phyloP scores from a whole-genome alignment of 1,284 basidiomycete genomes.

The Apiotrichum gamsii region DNA sequence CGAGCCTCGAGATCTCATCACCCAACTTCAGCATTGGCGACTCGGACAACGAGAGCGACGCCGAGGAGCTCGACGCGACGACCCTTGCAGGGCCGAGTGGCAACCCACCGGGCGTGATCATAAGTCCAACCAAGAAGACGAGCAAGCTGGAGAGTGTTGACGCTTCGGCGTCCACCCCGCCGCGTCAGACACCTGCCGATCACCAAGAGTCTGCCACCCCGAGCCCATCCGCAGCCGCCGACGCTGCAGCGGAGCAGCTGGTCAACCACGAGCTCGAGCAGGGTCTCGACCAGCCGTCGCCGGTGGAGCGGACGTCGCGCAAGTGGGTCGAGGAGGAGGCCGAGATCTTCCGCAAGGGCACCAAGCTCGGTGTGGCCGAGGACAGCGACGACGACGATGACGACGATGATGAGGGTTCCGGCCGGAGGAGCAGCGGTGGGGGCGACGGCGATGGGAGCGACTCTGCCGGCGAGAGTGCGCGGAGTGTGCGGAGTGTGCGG shows the following conservation, averaged over 20 bases:
- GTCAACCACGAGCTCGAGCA: constrained; percentile 13
- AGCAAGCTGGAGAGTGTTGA: no score
- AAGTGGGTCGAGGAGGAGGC: constrained; percentile 77
- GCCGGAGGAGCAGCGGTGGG: no score
- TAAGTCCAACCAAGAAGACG: no score
- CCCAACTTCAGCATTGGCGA: constrained; percentile 58
- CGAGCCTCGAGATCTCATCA: constrained; percentile 55
- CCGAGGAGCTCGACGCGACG: constrained; percentile 47
- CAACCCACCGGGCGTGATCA: no score
- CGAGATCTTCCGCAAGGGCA: constrained; percentile 86
- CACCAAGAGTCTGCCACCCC: no score
- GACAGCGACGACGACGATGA: constrained; percentile 60
- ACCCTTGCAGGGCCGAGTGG: no score
- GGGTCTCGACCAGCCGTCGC: constrained; percentile 11
- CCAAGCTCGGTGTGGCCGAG: constrained; percentile 63
- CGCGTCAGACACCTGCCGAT: no score
- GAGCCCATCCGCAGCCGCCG: not conserved
- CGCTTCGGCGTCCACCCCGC: no score
- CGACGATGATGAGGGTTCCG: constrained; percentile 62
- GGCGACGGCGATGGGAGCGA: not conserved
- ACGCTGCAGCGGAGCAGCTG: constrained; percentile 9
- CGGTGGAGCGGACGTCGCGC: constrained; percentile 52
- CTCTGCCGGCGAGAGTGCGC: not conserved
- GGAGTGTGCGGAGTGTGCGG: no score
- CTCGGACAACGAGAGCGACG: constrained; percentile 58